These are phyloP conservation scores for Kokia cookei DNA, from an alignment of 441 rosid genomes.

Conservation along the genomic window DNA sequence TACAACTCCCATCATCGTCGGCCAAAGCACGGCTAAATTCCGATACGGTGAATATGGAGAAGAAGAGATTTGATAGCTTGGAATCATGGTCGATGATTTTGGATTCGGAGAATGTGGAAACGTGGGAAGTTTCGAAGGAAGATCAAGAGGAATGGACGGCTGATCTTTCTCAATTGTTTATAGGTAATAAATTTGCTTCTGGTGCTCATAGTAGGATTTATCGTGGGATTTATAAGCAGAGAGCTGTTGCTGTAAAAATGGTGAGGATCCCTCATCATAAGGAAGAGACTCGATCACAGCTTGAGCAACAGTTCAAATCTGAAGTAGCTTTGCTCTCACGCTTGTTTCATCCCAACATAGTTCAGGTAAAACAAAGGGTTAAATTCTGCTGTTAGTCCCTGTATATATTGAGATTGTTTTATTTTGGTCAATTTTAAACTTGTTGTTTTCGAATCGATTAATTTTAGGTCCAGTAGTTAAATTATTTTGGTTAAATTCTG, in stretches of 20 bases:
- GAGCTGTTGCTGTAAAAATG: slow-evolving; percentile 97
- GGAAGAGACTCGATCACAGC: slow-evolving; percentile 71
- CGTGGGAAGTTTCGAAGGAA: slow-evolving; percentile 82
- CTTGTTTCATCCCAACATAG: slow-evolving; percentile 87
- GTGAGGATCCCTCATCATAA: slow-evolving; percentile 82
- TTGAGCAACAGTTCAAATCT: slow-evolving; percentile 89
- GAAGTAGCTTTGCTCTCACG: slow-evolving; percentile 96
- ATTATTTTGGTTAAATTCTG: too few species aligned
- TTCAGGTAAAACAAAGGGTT: slow-evolving; percentile 38
- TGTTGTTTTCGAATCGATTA: too few species aligned
- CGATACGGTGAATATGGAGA: slow-evolving; percentile 75
- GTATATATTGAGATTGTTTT: too few species aligned
- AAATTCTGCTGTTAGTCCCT: too few species aligned
- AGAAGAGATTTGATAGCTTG: slow-evolving; percentile 85
- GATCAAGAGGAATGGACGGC: slow-evolving; percentile 96
- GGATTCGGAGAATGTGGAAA: slow-evolving; percentile 90
- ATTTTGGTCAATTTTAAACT: too few species aligned
- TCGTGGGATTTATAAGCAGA: slow-evolving; percentile 91
- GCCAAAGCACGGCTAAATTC: slow-evolving; percentile 29
- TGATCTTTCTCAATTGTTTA: slow-evolving; percentile 87
- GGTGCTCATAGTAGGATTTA: slow-evolving; percentile 95
- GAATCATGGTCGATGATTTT: slow-evolving; percentile 97
- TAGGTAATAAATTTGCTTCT: slow-evolving; percentile 93
- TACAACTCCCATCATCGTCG: slow-evolving; percentile 50
- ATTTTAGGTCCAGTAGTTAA: too few species aligned